Conservation (phyloP, 495 filamentous ascomycete genomes). For the Hypoxylon intermedium region DNA sequence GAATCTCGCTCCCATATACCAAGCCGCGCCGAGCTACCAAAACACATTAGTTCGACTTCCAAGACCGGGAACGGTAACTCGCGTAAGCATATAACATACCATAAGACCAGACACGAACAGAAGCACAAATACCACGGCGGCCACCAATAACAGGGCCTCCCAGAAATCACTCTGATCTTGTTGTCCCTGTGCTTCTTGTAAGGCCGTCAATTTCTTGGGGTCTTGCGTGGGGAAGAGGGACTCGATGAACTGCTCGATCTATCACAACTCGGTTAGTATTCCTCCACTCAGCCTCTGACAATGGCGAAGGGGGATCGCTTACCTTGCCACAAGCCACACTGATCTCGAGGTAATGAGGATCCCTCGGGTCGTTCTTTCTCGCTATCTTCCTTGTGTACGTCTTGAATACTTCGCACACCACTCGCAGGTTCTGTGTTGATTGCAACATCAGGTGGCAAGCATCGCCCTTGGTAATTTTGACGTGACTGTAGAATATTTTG, state of each 20-base stretch:
- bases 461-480: slow-evolving; percentile 97
- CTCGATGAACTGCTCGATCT: slow-evolving; percentile 99
- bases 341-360: slow-evolving; percentile 93
- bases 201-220: slow-evolving; percentile 51
- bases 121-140: slow-evolving; percentile 44
- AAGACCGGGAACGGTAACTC: not conserved
- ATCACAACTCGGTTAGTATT: slow-evolving; percentile 15
- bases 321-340: slow-evolving; percentile 90
- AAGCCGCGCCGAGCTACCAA: slow-evolving; percentile 69
- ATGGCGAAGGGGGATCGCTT: slow-evolving; percentile 38
- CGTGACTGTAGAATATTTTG: slow-evolving; percentile 80
- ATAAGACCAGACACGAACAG: slow-evolving; percentile 51
- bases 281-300: not conserved
- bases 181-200: slow-evolving; percentile 39
- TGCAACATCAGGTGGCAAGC: slow-evolving; percentile 91
- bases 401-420: slow-evolving; percentile 81
- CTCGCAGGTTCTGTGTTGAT: slow-evolving; percentile 84
- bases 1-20: slow-evolving; percentile 67
- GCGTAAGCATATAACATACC: slow-evolving; percentile 43
- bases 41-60: slow-evolving; percentile 13
- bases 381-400: slow-evolving; percentile 80
- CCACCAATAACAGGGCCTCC: slow-evolving; percentile 48
- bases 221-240: slow-evolving; percentile 81
- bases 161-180: slow-evolving; percentile 34
- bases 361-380: slow-evolving; percentile 91